Evolutionary conservation across 805 yeast species (phyloP).

Genomic region (Saccharomyces paradoxus): DNA sequence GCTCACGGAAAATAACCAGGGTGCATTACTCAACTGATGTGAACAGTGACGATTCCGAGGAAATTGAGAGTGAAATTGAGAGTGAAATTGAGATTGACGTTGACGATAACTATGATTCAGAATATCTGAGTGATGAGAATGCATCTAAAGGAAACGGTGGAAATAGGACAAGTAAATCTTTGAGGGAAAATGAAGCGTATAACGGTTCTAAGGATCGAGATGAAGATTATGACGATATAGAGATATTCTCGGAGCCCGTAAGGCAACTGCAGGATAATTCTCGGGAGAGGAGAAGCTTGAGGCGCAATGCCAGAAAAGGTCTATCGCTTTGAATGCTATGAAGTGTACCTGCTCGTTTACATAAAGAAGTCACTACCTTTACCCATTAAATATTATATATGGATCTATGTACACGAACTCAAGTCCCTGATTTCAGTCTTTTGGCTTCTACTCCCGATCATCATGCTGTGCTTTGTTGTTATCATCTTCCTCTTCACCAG

Average conservation of each 20-base stretch:
- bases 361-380: neutral
- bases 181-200: neutral
- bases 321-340: neutral
- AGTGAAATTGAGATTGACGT: neutral
- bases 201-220: neutral
- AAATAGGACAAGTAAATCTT: neutral
- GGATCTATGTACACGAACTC: neutral
- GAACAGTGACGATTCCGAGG: neutral
- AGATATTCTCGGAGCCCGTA: neutral
- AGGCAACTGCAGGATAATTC: neutral
- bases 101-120: neutral
- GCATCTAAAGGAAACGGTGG: neutral
- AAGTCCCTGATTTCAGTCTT: neutral
- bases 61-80: neutral
- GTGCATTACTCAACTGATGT: neutral
- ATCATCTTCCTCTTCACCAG: slow-evolving; percentile 12
- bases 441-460: neutral
- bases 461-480: neutral
- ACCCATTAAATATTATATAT: neutral
- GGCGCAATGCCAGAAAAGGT: neutral
- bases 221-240: neutral
- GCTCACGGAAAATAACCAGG: neutral
- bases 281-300: neutral
- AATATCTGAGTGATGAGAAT: neutral
- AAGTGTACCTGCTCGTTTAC: neutral